A percentile compares a stretch with the other conserved stretches of the same genome.
phyloP scores from a whole-genome alignment of 768 basidiomycete species.

The Trametes sanguinea region DNA sequence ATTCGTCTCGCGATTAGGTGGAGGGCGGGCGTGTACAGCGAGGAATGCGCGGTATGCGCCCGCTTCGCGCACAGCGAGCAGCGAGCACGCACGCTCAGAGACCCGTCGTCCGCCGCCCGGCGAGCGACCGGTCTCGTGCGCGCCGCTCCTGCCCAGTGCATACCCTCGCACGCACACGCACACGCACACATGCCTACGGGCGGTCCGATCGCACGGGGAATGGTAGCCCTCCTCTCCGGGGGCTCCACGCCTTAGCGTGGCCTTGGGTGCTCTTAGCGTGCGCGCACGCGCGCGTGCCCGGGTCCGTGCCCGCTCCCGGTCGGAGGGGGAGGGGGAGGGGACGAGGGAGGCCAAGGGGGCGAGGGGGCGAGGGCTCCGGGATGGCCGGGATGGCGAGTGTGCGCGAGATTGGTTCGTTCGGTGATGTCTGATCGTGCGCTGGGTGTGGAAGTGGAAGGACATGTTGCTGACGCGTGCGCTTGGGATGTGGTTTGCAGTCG shows the following conservation, averaged over 20 bases:
- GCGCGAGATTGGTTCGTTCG: background rate
- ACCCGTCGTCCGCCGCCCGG: too few relatives aligned
- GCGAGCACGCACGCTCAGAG: too few relatives aligned
- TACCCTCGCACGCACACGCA: background rate
- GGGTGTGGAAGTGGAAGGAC: background rate
- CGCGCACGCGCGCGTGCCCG: background rate
- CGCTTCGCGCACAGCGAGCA: too few relatives aligned
- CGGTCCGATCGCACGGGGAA: slow-evolving; percentile 9
- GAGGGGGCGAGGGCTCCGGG: background rate
- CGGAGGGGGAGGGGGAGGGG: background rate
- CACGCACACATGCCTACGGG: background rate
- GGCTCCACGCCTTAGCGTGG: background rate
- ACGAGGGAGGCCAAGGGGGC: too few relatives aligned
- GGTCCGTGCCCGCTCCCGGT: background rate
- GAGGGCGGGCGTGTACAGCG: too few relatives aligned
- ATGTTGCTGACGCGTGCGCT: slow-evolving; percentile 16
- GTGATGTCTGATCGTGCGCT: background rate
- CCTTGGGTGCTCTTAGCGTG: background rate
- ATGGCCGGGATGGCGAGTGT: background rate
- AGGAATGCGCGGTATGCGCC: too few relatives aligned
- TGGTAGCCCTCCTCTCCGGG: background rate
- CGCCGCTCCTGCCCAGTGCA: too few relatives aligned
- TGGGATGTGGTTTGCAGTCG: slow-evolving; percentile 52
- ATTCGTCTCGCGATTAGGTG: too few relatives aligned
- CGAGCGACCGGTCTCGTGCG: too few relatives aligned